Conservation (phyloP, 345 rosid genomes). For the Syzygium aromaticum region DNA sequence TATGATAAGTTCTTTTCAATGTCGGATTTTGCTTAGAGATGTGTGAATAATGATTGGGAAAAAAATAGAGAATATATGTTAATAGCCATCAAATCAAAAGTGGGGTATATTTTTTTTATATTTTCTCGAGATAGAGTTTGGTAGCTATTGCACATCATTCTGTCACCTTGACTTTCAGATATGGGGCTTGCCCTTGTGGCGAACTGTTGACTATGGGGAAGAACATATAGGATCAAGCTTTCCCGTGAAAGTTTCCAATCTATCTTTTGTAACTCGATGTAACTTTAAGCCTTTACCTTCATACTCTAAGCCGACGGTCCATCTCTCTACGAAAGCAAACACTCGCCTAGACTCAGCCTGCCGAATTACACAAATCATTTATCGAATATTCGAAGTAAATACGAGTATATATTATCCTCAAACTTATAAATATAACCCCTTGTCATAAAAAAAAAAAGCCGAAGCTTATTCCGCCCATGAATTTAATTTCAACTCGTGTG, state of each 20-base stretch:
- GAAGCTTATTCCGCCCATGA: background rate
- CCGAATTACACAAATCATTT: background rate
- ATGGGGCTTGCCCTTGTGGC: background rate
- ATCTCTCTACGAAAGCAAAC: background rate
- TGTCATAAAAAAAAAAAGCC: background rate
- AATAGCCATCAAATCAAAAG: background rate
- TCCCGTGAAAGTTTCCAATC: background rate
- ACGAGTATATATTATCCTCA: background rate
- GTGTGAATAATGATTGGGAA: background rate
- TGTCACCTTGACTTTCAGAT: background rate
- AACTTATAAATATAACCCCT: background rate
- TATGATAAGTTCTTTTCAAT: background rate
- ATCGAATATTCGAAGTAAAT: background rate
- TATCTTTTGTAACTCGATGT: background rate
- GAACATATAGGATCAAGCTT: background rate
- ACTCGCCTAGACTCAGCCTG: background rate
- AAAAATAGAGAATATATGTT: background rate
- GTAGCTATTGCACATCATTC: background rate
- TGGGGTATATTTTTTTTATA: background rate
- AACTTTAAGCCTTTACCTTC: background rate
- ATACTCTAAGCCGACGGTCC: background rate
- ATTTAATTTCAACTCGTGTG: background rate
- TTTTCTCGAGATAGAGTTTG: background rate
- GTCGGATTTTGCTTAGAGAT: background rate
- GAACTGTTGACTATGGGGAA: background rate